Conservation (phyloP, 2,329 filamentous ascomycete genomes). For the Colletotrichum shisoi region DNA sequence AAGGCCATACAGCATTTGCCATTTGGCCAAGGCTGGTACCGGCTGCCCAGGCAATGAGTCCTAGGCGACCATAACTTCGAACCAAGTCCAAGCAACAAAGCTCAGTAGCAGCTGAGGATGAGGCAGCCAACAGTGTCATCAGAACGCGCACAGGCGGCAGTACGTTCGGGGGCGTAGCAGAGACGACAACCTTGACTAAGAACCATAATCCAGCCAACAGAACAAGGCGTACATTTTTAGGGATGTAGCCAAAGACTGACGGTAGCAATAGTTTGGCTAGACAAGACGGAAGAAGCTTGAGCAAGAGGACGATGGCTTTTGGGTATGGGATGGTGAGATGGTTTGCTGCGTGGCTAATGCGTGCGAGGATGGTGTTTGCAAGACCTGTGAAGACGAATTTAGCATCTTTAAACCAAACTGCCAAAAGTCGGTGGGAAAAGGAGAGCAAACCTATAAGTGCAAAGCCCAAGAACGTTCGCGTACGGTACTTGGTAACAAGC, state of each 20-base stretch:
- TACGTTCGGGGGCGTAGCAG: conserved; percentile 47
- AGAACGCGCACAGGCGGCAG: conserved; percentile 45
- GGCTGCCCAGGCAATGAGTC: conserved; percentile 48
- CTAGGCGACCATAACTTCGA: conserved; percentile 45
- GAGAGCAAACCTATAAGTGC: background rate
- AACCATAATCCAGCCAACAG: conserved; percentile 44
- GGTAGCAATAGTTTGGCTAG: conserved; percentile 44
- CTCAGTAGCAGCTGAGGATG: conserved; percentile 45
- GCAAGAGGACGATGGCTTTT: conserved; percentile 45
- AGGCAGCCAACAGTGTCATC: conserved; percentile 44
- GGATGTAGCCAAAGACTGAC: conserved; percentile 42
- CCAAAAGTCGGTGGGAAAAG: background rate
- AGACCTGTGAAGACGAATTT: conserved; percentile 41
- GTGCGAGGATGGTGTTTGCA: conserved; percentile 44
- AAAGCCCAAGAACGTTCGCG: conserved; percentile 2
- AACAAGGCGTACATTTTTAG: conserved; percentile 44
- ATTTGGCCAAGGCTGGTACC: conserved; percentile 46
- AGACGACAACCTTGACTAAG: conserved; percentile 43
- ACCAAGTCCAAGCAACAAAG: conserved; percentile 46
- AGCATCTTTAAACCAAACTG: background rate
- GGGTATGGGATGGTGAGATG: conserved; percentile 49
- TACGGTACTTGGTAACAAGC: background rate
- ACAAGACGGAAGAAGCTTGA: conserved; percentile 46
- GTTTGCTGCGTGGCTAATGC: conserved; percentile 46
- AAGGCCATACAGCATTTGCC: conserved; percentile 45